Evolutionary conservation across 2,329 filamentous ascomycete genomes (phyloP).

Genomic region (Aspergillus phoenicis): DNA sequence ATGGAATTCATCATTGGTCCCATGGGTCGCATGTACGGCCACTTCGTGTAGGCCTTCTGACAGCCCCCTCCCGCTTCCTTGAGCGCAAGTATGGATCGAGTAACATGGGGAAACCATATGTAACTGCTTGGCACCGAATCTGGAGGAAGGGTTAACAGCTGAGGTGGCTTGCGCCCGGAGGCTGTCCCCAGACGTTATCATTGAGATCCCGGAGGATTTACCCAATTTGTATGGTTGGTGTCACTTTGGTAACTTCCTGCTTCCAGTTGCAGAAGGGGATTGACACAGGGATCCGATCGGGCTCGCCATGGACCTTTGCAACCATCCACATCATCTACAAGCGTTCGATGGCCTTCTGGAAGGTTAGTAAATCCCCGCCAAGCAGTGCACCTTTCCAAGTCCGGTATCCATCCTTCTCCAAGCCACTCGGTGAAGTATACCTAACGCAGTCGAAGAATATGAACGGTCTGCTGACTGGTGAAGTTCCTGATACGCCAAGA

Average conservation of each 20-base stretch:
- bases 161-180: neutral
- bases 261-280: constrained; percentile 1
- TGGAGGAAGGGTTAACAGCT: neutral
- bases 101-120: neutral
- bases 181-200: neutral
- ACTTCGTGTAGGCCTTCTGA: neutral
- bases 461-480: constrained; percentile 16
- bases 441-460: neutral
- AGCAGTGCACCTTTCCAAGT: constrained; percentile 15
- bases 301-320: neutral
- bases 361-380: constrained; percentile 12
- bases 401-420: constrained; percentile 4
- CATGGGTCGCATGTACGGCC: neutral
- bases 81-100: neutral
- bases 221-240: neutral
- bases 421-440: neutral
- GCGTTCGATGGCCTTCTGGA: constrained; percentile 22
- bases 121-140: neutral
- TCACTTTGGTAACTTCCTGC: constrained; percentile 1
- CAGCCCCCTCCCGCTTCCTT: neutral
- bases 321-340: neutral
- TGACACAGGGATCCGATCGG: constrained; percentile 5
- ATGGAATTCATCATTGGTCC: neutral
- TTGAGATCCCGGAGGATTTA: neutral
- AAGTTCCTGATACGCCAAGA: neutral